phyloP scores from a whole-genome alignment of 2,329 filamentous ascomycete genomes.

The Aspergillus hortae region DNA sequence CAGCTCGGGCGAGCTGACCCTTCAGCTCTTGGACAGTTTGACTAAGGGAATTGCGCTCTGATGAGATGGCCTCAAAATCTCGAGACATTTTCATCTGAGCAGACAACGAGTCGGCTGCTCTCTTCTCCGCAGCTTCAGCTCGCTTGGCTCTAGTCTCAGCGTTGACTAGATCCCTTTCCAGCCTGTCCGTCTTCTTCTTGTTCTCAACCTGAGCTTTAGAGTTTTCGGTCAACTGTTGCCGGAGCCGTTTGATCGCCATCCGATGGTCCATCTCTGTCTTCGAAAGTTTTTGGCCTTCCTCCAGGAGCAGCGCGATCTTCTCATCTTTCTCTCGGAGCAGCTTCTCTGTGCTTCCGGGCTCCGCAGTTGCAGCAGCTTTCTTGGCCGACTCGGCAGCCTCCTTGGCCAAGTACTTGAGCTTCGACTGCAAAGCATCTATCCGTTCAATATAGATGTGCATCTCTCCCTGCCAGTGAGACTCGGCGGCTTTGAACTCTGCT shows the following conservation, averaged over 20 bases:
- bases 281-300: slow-evolving; percentile 86
- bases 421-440: slow-evolving; percentile 87
- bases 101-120: slow-evolving; percentile 54
- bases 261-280: slow-evolving; percentile 82
- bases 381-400: slow-evolving; percentile 74
- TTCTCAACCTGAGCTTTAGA: slow-evolving; percentile 49
- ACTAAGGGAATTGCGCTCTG: slow-evolving; percentile 62
- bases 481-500: slow-evolving; percentile 48
- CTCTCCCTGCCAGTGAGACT: slow-evolving; percentile 71
- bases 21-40: slow-evolving; percentile 66
- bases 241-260: slow-evolving; percentile 75
- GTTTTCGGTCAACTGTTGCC: slow-evolving; percentile 50
- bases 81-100: slow-evolving; percentile 50
- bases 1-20: slow-evolving; percentile 64
- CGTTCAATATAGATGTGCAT: slow-evolving; percentile 78
- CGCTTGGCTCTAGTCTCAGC: slow-evolving; percentile 57
- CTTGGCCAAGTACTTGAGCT: slow-evolving; percentile 81
- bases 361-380: slow-evolving; percentile 60
- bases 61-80: slow-evolving; percentile 59
- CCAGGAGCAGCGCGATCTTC: slow-evolving; percentile 82
- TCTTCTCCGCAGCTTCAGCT: slow-evolving; percentile 57
- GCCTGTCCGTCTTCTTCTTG: slow-evolving; percentile 55
- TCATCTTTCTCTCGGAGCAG: slow-evolving; percentile 86
- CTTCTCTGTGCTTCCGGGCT: slow-evolving; percentile 65
- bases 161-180: slow-evolving; percentile 53